Evolutionary conservation across 805 yeast genomes (phyloP), one percentile per base, ranked within the genome.

Genomic region (Candida chilensis): DNA sequence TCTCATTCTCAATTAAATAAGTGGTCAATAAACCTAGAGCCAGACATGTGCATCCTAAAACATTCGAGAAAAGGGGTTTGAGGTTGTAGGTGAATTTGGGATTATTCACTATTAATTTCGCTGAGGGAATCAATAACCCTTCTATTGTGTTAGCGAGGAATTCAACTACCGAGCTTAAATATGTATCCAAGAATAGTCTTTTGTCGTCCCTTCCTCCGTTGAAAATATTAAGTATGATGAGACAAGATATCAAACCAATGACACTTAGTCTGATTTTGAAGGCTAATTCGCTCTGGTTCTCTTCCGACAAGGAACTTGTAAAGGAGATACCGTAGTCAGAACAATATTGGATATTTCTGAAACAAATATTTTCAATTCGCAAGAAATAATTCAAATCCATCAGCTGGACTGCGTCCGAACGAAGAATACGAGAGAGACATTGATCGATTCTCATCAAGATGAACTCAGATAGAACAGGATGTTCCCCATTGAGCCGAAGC

Each of bases 171-270:
- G n/a, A n/a, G n/a, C n/a, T n/a, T n/a, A n/a, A n/a, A n/a, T n/a
- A n/a, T n/a, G n/a, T n/a, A n/a, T n/a, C 72, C 24, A 64, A 30
- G 25, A 41, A 40, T 6, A 48, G 43, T 14, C 30, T 35, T 22
- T 37, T 34, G 6, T 71, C 74, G 2, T 44, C 35, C 25, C 60
- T 41, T 20, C 54, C 51, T 11, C 68, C 42, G 17, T 60, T 57
- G 32, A 74, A 55, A 2, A 70, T 50, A 3, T 48, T 38, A 27
- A 74, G 46, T 4, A 71, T 46, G 4, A 64, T 36, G 3, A 54
- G 46, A 2, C 63, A 46, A 1, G 71, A 60, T 22, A 38, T 19
- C 16, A 55, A 40, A 5, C 59, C 54, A 27, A 47, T 48, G 18
- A 31, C 42, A 15, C 13, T 28, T 28, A 20, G 27, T 5, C 22